phyloP scores from a whole-genome alignment of 1,284 basidiomycete genomes.

The Macrocybe sp. region DNA sequence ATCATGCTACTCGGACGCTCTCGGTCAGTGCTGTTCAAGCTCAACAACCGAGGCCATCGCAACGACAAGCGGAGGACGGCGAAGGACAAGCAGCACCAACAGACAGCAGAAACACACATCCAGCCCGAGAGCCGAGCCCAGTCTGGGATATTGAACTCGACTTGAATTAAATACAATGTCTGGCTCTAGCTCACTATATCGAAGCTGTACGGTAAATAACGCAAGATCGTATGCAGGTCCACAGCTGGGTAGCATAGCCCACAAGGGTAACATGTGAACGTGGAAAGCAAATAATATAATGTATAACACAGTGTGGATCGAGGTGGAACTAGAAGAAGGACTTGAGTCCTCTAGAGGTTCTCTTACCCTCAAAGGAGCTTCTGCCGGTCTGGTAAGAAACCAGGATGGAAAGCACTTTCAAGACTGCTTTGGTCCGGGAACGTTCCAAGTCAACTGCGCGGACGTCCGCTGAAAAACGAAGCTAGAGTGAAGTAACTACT shows the following conservation, averaged over 20 bases:
- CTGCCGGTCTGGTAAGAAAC: not conserved
- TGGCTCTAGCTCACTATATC: too few relatives aligned
- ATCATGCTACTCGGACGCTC: conserved; percentile 51
- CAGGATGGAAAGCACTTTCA: conserved; percentile 47
- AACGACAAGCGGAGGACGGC: conserved; percentile 5
- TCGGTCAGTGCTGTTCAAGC: conserved; percentile 18
- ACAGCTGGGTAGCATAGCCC: too few relatives aligned
- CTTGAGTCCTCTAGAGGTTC: too few relatives aligned
- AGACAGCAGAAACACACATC: conserved; percentile 2
- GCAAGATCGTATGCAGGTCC: too few relatives aligned
- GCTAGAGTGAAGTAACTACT: conserved; percentile 1
- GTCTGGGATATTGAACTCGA: conserved; percentile 58
- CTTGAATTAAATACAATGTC: conserved; percentile 1
- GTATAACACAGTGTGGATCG: too few relatives aligned
- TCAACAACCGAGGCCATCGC: not conserved
- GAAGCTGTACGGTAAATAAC: too few relatives aligned
- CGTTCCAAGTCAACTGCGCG: conserved; percentile 69
- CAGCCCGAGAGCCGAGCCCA: conserved; percentile 30
- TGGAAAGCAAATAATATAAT: too few relatives aligned
- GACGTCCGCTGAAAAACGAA: conserved; percentile 48
- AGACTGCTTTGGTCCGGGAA: conserved; percentile 58
- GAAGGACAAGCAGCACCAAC: conserved; percentile 17
- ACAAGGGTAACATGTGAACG: too few relatives aligned
- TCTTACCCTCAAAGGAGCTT: too few relatives aligned
- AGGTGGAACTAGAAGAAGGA: too few relatives aligned